A percentile compares a stretch with the other conserved stretches of the same genome.
Conservation (phyloP, 352 stramenopile species). For the Blastocystis hominis region DNA sequence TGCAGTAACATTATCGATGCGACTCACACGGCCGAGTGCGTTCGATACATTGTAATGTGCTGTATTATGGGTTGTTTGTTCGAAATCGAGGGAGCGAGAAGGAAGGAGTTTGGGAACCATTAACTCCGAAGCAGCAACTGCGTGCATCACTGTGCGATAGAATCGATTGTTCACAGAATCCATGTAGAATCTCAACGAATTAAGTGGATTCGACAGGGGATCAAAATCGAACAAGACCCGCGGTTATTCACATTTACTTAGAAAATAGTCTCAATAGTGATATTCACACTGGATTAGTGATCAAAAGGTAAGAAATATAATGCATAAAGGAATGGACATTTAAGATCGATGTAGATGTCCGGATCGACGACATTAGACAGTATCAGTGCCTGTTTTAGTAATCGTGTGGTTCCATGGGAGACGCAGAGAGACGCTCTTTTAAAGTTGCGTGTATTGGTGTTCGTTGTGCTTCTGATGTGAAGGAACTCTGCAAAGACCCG, state of each 20-base stretch:
- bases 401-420: neutral
- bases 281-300: too few species aligned
- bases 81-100: neutral
- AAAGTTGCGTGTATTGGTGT: neutral
- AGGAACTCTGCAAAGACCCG: neutral
- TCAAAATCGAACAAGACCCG: too few species aligned
- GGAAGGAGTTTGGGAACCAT: too few species aligned
- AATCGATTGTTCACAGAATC: too few species aligned
- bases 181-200: too few species aligned
- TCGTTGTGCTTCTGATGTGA: neutral
- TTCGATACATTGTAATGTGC: neutral
- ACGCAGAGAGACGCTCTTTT: neutral
- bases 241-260: too few species aligned
- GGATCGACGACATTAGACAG: neutral
- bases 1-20: constrained; percentile 1
- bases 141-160: too few species aligned
- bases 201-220: too few species aligned
- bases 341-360: neutral
- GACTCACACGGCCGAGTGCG: neutral
- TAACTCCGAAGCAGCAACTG: too few species aligned
- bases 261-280: too few species aligned
- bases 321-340: too few species aligned
- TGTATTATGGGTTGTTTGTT: neutral
- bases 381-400: neutral
- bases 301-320: too few species aligned